Base-by-base conservation (phyloP, 768 basidiomycete genomes). In the Podaxis pistillaris region DNA sequence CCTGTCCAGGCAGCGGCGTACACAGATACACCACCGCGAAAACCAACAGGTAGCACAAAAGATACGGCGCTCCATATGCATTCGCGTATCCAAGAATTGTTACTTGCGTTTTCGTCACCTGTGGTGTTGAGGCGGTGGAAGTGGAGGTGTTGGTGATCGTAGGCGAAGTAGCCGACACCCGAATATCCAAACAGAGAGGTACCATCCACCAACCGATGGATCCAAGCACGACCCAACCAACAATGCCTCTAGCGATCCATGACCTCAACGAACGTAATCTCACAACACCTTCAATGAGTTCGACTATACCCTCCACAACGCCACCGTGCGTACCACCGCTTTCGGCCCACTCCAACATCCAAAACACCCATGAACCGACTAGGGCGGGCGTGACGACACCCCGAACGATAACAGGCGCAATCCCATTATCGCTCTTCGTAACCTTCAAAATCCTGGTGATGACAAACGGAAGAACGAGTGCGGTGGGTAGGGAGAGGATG, bases 341-440 rank as follows among this genome's bases (percentile, higher is more conserved):
- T 90, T 69, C 97, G 92, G 3, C 75, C 84, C 88, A 92, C 70
- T 98, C 97, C 41, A 95, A 65, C 0, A 91, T 66, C 96, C 96
- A 98, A 71, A 86, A 90, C 0, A 73, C 65, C 0, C 84, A 77
- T 0, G 87, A 89, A 11, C 80, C 79, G 0, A 90, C 51, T 7
- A 98, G 76, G 0, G 86, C 75, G 3, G 82, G 81, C 24, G 82
- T 75, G 49, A 94, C 74, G 12, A 88, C 78, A 58, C 83, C 73
- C 0, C 84, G 83, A 4, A 95, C 71, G 72, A 89, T 85, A 17
- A 86, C 69, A 0, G 77, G 79, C 0, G 93, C 93, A 4, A 92
- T 71, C 0, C 92, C 95, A 13, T 81, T 80, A 71, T 94, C 85
- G 0, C 93, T 91, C 63, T 85, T 81, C 55, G 91, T 91, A 22